These are phyloP conservation scores for Penicillium freii DNA, from an alignment of 2,329 filamentous ascomycete species.

Conservation along the genomic window DNA sequence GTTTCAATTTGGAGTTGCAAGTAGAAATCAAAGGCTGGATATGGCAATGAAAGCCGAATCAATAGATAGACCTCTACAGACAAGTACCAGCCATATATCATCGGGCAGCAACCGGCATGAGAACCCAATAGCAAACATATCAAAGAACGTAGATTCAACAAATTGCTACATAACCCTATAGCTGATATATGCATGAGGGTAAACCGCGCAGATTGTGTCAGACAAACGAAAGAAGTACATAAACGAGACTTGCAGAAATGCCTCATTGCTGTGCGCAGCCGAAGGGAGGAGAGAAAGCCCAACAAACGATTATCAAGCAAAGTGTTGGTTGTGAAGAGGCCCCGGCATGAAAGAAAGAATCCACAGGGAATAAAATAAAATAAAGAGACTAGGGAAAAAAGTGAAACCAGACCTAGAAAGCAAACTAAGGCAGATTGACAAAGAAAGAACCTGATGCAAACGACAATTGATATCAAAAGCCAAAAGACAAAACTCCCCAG, in stretches of 20 bases:
- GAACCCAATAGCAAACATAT: neutral
- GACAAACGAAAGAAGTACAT: constrained; percentile 1
- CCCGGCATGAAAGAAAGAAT: neutral
- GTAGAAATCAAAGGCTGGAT: neutral
- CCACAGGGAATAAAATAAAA: neutral
- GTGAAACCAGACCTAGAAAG: neutral
- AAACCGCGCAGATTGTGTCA: neutral
- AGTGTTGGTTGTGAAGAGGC: constrained; percentile 5
- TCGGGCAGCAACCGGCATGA: neutral
- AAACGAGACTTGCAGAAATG: neutral
- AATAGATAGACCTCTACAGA: neutral
- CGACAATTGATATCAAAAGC: constrained; percentile 9
- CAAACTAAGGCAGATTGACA: constrained; percentile 1
- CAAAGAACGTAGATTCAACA: neutral
- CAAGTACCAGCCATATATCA: neutral
- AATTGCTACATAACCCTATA: neutral
- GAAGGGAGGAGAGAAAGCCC: constrained; percentile 1
- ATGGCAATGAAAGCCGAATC: neutral
- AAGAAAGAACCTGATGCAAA: constrained; percentile 4
- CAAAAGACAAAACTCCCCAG: constrained; percentile 5
- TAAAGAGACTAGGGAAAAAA: constrained; percentile 1
- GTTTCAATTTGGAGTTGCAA: neutral
- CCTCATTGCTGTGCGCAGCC: neutral
- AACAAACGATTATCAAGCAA: constrained; percentile 9
- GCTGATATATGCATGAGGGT: neutral